A percentile compares a stretch with the other conserved stretches of the same genome.
These are phyloP conservation scores for Lepraria neglecta DNA, from an alignment of 495 filamentous ascomycete genomes.

Conservation along the genomic window DNA sequence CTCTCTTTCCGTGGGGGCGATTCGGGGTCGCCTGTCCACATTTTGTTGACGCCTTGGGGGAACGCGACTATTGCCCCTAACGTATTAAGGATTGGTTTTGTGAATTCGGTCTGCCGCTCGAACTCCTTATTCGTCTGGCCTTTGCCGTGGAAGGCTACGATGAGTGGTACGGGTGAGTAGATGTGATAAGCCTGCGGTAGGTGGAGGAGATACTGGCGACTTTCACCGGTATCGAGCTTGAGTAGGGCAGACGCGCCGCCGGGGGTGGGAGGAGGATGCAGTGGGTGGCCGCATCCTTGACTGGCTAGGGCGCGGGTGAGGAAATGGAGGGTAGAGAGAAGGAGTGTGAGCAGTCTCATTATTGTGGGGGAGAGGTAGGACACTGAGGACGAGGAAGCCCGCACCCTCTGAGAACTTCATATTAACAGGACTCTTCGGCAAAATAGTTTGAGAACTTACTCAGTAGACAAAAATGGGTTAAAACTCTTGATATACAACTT, in stretches of 20 bases:
- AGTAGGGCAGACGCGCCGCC: background rate
- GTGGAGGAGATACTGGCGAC: background rate
- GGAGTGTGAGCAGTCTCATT: background rate
- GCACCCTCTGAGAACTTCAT: no score
- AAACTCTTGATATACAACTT: no score
- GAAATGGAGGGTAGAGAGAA: background rate
- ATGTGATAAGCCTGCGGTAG: background rate
- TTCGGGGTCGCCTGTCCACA: constrained; percentile 9
- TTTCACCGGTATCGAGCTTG: background rate
- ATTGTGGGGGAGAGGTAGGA: background rate
- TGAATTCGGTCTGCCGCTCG: background rate
- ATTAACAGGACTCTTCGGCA: no score
- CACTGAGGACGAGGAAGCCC: no score
- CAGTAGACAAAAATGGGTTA: no score
- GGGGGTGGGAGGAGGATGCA: background rate
- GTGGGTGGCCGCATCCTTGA: background rate
- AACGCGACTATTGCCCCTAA: background rate
- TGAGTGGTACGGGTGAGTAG: background rate
- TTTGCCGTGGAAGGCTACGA: constrained; percentile 16
- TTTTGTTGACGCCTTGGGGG: background rate
- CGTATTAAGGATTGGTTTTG: background rate
- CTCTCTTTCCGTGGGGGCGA: background rate
- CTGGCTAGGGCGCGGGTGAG: background rate
- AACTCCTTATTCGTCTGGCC: background rate
- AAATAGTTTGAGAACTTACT: no score